Percentiles rank a stretch among this genome's conserved stretches.
These are phyloP conservation scores for Aspergillus amoenus DNA, from an alignment of 2,329 filamentous ascomycete species.

Conservation along the genomic window DNA sequence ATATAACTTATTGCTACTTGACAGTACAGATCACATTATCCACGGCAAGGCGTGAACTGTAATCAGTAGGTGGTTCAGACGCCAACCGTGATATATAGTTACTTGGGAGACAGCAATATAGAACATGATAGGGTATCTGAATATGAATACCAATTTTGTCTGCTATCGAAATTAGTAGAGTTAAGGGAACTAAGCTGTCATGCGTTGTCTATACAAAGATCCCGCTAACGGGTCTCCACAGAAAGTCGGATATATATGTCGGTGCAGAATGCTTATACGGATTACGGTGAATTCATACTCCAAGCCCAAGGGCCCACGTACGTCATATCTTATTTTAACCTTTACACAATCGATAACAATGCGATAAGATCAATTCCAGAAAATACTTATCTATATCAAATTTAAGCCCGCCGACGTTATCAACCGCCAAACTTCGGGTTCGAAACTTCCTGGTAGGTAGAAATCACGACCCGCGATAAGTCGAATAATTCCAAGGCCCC, in stretches of 20 bases:
- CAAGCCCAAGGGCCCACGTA: background rate
- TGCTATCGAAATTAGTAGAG: background rate
- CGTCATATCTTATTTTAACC: background rate
- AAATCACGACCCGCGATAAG: conserved; percentile 48
- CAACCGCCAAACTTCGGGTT: background rate
- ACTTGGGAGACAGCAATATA: background rate
- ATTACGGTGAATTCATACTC: no score
- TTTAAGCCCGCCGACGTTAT: background rate
- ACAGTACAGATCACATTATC: no score
- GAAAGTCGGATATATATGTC: background rate
- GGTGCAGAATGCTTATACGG: no score
- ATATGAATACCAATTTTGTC: background rate
- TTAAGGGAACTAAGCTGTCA: background rate
- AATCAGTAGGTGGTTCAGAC: background rate
- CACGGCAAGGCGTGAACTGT: background rate
- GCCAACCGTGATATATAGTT: background rate
- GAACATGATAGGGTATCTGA: background rate
- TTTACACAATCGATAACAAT: background rate
- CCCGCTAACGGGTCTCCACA: background rate
- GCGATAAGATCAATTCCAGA: background rate
- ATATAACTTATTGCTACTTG: background rate
- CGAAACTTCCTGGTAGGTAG: background rate
- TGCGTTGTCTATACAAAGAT: background rate
- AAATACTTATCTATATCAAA: background rate
- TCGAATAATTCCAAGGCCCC: conserved; percentile 53